Evolutionary conservation across 1,284 basidiomycete species (phyloP), one percentile per base, ranked within the genome.

Genomic region (Ceratobasidium sp.): DNA sequence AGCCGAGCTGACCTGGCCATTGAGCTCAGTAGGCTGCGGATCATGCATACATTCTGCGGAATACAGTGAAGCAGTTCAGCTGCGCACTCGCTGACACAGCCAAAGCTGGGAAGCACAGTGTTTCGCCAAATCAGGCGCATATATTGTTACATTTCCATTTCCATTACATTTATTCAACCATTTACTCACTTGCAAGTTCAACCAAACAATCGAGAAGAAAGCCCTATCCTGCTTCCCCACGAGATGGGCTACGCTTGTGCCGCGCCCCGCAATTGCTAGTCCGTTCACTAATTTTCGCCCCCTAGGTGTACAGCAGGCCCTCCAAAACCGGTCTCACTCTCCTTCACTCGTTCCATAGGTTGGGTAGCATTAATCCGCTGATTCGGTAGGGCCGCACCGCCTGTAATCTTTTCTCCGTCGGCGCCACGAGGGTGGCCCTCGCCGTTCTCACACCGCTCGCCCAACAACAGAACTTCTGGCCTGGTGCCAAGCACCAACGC

Each of bases 401-500:
- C 27, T 31, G 24, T 39, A 22, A 1, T 29, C 11, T 11, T 31
- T 34, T 53, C 39, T 13, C 13, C 54, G 31, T 2, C 37, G 5
- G 14, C 37, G 16, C 37, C n/a, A n/a, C 1, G 39, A 31, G 3
- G 43, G 2, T 46, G 24, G 43, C 19, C 62, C 34, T 53, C 64
- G 6, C 46, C 41, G 3, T 24, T 46, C 29, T 27, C 13, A 43
- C 27, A 1, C 31, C 24, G 0, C 46, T 71, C 41, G 19, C 68
- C 68, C 65, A 76, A 76, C 7, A 76, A 51, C 29, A 76, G 48
- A 13, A 76, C 68, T 39, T 76, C 75, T 1, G 76, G 76, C 34
- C 76, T 48, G 19, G 76, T 76, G 27, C 46, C 31, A 14, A 75
- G 69, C 34, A 76, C 71, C n/a, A 76, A 54, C 4, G 46, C 68